Evolutionary conservation across 2,329 filamentous ascomycete genomes (phyloP).

Genomic region (Aspergillus novoparasiticus): DNA sequence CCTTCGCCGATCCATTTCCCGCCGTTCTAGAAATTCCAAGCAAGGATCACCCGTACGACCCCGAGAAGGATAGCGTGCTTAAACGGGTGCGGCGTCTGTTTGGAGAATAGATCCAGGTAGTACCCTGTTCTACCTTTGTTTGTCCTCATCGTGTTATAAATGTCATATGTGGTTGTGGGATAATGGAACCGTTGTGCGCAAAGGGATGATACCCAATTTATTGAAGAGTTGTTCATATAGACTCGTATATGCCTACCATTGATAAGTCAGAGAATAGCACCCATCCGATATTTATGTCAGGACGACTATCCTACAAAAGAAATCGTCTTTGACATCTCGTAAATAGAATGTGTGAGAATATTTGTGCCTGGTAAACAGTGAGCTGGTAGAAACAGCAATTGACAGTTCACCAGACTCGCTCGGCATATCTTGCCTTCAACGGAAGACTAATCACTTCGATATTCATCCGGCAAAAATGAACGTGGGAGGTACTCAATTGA

Average conservation of each 20-base stretch:
- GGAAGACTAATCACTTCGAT: background rate
- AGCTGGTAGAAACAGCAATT: background rate
- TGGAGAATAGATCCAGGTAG: constrained; percentile 51
- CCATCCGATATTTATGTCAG: background rate
- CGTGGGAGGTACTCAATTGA: background rate
- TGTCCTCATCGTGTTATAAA: background rate
- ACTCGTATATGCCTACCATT: background rate
- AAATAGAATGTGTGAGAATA: background rate
- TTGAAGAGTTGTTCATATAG: constrained; percentile 11
- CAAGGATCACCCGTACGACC: constrained; percentile 98
- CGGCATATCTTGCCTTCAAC: background rate
- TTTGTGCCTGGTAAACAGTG: background rate
- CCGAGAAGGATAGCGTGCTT: constrained; percentile 97
- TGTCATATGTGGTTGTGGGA: background rate
- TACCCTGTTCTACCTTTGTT: background rate
- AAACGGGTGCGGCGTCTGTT: constrained; percentile 78
- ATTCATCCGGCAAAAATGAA: background rate
- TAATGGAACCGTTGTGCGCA: constrained; percentile 4
- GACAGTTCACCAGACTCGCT: background rate
- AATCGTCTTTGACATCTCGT: background rate
- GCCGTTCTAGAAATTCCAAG: constrained; percentile 94
- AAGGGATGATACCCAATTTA: constrained; percentile 23
- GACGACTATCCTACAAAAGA: background rate
- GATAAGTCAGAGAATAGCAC: no score
- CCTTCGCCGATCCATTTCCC: constrained; percentile 93